Evolutionary conservation across 2,329 filamentous ascomycete species (phyloP).

Genomic region (Paraphaeosphaeria sporulosa): DNA sequence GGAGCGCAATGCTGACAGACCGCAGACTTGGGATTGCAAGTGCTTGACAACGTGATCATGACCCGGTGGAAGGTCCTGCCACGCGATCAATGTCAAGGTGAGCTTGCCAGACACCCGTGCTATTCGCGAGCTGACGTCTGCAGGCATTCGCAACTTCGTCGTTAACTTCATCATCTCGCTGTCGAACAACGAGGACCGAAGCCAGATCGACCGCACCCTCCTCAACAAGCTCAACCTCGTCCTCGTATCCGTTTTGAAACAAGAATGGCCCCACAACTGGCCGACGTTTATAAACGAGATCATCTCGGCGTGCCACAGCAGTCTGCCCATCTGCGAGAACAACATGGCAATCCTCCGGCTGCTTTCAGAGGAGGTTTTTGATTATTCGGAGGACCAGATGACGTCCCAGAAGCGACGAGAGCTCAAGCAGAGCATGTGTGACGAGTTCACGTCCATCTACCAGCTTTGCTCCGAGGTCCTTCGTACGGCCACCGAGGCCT

Average conservation of each 20-base stretch:
- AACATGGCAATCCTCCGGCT: slow-evolving; percentile 98
- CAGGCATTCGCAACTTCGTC: slow-evolving; percentile 98
- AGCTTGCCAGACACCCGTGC: slow-evolving; percentile 28
- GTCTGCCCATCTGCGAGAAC: slow-evolving; percentile 97
- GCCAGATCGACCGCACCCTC: slow-evolving; percentile 84
- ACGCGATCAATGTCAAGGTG: slow-evolving; percentile 92
- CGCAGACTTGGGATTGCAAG: slow-evolving; percentile 88
- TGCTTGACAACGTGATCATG: slow-evolving; percentile 97
- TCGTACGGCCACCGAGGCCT: slow-evolving; percentile 85
- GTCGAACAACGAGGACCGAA: slow-evolving; percentile 86
- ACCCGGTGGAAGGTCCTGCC: slow-evolving; percentile 99
- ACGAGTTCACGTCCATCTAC: slow-evolving; percentile 98
- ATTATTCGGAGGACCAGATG: slow-evolving; percentile 99
- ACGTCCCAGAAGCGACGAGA: slow-evolving; percentile 97
- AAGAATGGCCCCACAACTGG: slow-evolving; percentile 99
- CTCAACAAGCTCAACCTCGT: slow-evolving; percentile 99
- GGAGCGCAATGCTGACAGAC: slow-evolving; percentile 41
- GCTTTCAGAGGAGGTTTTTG: slow-evolving; percentile 97
- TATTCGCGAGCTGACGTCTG: slow-evolving; percentile 17
- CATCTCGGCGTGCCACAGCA: slow-evolving; percentile 93
- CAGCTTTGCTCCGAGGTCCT: slow-evolving; percentile 96
- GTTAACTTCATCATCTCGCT: slow-evolving; percentile 98
- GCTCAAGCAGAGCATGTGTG: slow-evolving; percentile 97
- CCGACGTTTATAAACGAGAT: slow-evolving; percentile 99
- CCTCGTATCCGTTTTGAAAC: slow-evolving; percentile 95